phyloP scores from a whole-genome alignment of 495 filamentous ascomycete genomes.

The Mytilinidion resinicola region DNA sequence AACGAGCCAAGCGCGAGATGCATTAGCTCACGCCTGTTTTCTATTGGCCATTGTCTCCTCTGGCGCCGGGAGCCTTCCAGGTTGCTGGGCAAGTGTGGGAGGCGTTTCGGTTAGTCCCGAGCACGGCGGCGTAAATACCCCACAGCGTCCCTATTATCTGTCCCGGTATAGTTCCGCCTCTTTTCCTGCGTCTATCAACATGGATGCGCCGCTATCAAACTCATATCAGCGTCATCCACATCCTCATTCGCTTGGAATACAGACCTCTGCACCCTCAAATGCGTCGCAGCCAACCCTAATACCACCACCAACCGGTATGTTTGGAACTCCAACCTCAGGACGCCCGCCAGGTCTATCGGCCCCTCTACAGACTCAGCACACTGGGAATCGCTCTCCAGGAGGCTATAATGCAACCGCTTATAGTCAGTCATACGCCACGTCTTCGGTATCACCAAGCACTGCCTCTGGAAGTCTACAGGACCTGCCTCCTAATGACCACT shows the following conservation, averaged over 20 bases:
- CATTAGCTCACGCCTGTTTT: conserved; percentile 6
- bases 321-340: conserved; percentile 18
- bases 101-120: conserved; percentile 26
- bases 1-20: conserved; percentile 12
- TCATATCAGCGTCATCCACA: conserved; percentile 17
- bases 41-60: conserved; percentile 7
- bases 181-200: conserved; percentile 1
- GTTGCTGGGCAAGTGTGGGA: conserved; percentile 24
- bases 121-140: conserved; percentile 14
- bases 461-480: conserved; percentile 24
- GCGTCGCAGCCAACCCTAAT: conserved; percentile 20
- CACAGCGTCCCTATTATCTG: conserved; percentile 19
- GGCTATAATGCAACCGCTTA: conserved; percentile 13
- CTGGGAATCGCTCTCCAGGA: conserved; percentile 21
- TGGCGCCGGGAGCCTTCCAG: conserved; percentile 19
- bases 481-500: conserved; percentile 8
- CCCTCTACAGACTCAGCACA: conserved; percentile 11
- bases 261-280: conserved; percentile 13
- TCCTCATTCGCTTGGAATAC: background rate
- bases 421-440: conserved; percentile 17
- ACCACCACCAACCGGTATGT: conserved; percentile 17
- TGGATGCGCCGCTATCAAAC: conserved; percentile 15
- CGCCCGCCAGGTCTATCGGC: conserved; percentile 14
- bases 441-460: conserved; percentile 29
- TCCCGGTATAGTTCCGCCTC: conserved; percentile 8